Percentiles rank a stretch among this genome's conserved stretches.
Conservation (phyloP, 495 filamentous ascomycete genomes). For the Penicillium arizonense region DNA sequence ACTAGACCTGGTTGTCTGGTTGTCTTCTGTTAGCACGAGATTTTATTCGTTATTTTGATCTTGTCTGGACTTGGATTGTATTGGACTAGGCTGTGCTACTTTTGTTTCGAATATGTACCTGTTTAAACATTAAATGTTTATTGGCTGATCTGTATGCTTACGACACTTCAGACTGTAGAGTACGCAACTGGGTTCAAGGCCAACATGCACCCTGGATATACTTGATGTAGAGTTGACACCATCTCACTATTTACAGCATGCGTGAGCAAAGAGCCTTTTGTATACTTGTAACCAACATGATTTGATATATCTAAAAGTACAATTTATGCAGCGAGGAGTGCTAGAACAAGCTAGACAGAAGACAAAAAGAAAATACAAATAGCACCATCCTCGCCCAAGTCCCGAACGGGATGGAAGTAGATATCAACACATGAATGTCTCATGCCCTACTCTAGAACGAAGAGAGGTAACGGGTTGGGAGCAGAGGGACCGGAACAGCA, state of each 20-base stretch:
- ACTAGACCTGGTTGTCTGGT: slow-evolving; percentile 8
- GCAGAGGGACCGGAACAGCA: neutral
- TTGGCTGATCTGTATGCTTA: neutral
- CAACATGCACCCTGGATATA: too few species aligned
- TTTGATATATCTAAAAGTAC: slow-evolving; percentile 55
- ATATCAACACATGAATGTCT: slow-evolving; percentile 15
- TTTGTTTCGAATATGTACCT: neutral
- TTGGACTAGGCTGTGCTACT: neutral
- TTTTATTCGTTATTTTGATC: slow-evolving; percentile 5
- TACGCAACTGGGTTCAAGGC: too few species aligned
- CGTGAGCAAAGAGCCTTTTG: neutral
- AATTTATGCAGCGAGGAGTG: slow-evolving; percentile 43
- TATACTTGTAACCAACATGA: slow-evolving; percentile 11
- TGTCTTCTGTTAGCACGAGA: slow-evolving; percentile 6
- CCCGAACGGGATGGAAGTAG: slow-evolving; percentile 13
- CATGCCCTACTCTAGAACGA: slow-evolving; percentile 6
- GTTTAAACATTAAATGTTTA: neutral
- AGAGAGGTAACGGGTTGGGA: neutral
- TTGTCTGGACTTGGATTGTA: slow-evolving; percentile 3
- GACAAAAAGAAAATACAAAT: slow-evolving; percentile 17
- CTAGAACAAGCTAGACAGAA: slow-evolving; percentile 15
- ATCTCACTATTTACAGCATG: too few species aligned
- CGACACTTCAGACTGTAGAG: too few species aligned
- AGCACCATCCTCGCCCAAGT: slow-evolving; percentile 16
- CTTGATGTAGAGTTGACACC: too few species aligned